Evolutionary conservation across 2,329 filamentous ascomycete genomes (phyloP).

Genomic region (Amesomyces nigricolor): DNA sequence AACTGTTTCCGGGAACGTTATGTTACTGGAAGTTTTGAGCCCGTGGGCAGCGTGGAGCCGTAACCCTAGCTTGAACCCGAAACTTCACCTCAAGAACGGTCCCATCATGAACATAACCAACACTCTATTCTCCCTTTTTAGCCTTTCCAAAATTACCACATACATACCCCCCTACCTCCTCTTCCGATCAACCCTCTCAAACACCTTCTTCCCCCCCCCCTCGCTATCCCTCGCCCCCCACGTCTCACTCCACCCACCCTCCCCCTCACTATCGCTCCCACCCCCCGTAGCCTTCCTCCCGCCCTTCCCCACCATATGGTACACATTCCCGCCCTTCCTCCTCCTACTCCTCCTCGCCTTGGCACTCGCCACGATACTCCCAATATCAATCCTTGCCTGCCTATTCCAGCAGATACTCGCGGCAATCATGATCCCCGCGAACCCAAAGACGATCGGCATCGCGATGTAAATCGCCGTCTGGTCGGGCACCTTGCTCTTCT

Average conservation of each 20-base stretch:
- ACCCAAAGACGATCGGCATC: conserved; percentile 45
- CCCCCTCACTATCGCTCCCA: conserved; percentile 32
- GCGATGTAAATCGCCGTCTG: conserved; percentile 46
- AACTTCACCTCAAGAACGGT: background rate
- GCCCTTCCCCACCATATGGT: conserved; percentile 14
- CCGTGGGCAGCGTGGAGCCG: too few relatives aligned
- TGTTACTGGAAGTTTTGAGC: too few relatives aligned
- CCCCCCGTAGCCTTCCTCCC: conserved; percentile 32
- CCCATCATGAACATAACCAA: too few relatives aligned
- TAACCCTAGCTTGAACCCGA: background rate
- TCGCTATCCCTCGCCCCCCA: conserved; percentile 4
- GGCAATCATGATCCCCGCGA: conserved; percentile 44
- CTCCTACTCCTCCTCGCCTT: conserved; percentile 37
- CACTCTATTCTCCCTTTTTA: background rate
- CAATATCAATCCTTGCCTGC: conserved; percentile 44
- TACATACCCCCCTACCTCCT: background rate
- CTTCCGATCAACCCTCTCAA: conserved; percentile 8
- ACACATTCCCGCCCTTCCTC: conserved; percentile 26
- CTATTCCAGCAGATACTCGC: conserved; percentile 54
- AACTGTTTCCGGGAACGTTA: too few relatives aligned
- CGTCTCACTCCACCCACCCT: conserved; percentile 30
- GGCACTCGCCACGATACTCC: conserved; percentile 43
- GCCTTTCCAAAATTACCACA: background rate
- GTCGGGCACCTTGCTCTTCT: conserved; percentile 31
- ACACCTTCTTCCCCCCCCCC: background rate